phyloP scores from a whole-genome alignment of 2,329 filamentous ascomycete genomes.

The Pseudogymnoascus pannorum region DNA sequence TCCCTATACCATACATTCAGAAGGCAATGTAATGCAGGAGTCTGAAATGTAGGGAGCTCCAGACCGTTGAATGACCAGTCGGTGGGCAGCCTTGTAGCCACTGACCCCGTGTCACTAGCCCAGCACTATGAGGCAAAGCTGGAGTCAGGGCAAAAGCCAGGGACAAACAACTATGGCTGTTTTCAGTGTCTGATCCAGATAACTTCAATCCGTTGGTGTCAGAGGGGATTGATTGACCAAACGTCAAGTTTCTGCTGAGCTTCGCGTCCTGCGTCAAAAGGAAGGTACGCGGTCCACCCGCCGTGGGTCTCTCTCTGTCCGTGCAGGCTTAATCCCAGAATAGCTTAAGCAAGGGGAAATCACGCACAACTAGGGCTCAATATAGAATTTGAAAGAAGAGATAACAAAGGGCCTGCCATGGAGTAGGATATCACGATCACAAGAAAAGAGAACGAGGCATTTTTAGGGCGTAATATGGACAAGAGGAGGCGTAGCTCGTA shows the following conservation, averaged over 20 bases:
- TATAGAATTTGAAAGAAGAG: slow-evolving; percentile 1
- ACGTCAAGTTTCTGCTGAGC: slow-evolving; percentile 1
- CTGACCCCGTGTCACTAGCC: not conserved
- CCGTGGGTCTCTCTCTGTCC: not conserved
- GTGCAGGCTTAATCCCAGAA: not conserved
- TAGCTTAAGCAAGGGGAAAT: slow-evolving; percentile 2
- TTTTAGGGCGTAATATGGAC: not conserved
- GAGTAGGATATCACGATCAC: not conserved
- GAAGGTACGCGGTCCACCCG: slow-evolving; percentile 3
- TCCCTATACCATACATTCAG: not conserved
- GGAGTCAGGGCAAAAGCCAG: not conserved
- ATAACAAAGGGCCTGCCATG: not conserved
- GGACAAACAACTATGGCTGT: not conserved
- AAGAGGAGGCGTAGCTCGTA: slow-evolving; percentile 6
- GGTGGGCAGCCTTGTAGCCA: not conserved
- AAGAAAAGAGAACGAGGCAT: not conserved
- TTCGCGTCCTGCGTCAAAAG: not conserved
- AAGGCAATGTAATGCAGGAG: not conserved
- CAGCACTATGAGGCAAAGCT: not conserved
- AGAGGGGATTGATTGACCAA: not conserved
- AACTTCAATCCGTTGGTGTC: not conserved
- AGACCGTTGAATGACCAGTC: not conserved
- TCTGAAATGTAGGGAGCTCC: not conserved
- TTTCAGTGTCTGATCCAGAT: not conserved
- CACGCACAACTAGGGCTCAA: not conserved